Conservation (phyloP, 495 filamentous ascomycete genomes). For the Hypoxylon intermedium region DNA sequence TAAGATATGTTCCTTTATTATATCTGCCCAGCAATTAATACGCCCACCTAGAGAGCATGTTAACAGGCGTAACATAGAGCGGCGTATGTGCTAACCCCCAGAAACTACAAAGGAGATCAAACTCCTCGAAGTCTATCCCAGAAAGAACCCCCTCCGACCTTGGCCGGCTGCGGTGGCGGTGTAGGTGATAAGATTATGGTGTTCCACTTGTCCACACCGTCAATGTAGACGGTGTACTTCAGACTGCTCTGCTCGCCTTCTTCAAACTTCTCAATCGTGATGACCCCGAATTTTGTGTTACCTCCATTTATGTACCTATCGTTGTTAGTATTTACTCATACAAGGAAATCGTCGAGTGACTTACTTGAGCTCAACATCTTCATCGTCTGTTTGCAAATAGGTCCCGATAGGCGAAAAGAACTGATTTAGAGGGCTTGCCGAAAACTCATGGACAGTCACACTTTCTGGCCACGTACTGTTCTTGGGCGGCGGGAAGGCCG, state of each 20-base stretch:
- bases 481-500: constrained; percentile 78
- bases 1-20: constrained; percentile 12
- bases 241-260: constrained; percentile 66
- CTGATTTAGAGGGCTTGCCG: constrained; percentile 85
- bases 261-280: constrained; percentile 78
- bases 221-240: constrained; percentile 82
- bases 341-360: constrained; percentile 22
- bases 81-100: constrained; percentile 11
- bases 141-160: constrained; percentile 46
- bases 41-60: constrained; percentile 3
- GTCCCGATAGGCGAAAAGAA: constrained; percentile 89
- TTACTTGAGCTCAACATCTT: constrained; percentile 81
- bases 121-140: constrained; percentile 49
- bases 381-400: constrained; percentile 76
- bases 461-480: constrained; percentile 61
- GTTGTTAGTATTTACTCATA: constrained; percentile 10
- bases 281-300: constrained; percentile 87
- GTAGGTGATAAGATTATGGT: constrained; percentile 64
- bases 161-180: constrained; percentile 11
- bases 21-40: neutral
- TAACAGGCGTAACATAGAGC: neutral
- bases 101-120: constrained; percentile 6
- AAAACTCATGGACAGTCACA: constrained; percentile 82
- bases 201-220: constrained; percentile 80
- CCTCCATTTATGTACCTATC: constrained; percentile 79